phyloP scores from a whole-genome alignment of 257 asterid species.

The Fraxinus pennsylvanica region DNA sequence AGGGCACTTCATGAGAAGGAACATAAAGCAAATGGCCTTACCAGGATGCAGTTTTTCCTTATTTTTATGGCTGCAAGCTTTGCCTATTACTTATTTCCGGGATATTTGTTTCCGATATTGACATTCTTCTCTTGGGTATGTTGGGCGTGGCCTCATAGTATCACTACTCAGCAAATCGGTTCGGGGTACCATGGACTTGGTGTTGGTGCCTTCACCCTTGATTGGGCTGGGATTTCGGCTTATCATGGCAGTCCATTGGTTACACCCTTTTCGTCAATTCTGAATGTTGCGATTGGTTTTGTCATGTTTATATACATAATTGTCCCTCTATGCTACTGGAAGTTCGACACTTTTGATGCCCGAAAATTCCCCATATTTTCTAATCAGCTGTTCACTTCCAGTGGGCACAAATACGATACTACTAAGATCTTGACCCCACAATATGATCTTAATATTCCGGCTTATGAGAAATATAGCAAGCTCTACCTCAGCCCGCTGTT shows the following conservation, averaged over 20 bases:
- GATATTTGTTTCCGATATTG: conserved; percentile 79
- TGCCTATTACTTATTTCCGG: conserved; percentile 77
- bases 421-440: conserved; percentile 81
- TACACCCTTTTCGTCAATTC: conserved; percentile 77
- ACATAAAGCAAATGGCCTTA: conserved; percentile 57
- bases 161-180: conserved; percentile 95
- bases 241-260: conserved; percentile 98
- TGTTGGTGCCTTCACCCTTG: conserved; percentile 92
- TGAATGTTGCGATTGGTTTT: conserved; percentile 80
- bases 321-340: conserved; percentile 93
- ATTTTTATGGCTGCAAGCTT: conserved; percentile 70
- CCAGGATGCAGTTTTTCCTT: conserved; percentile 89
- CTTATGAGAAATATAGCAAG: conserved; percentile 77
- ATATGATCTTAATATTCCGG: conserved; percentile 68
- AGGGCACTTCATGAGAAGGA: conserved; percentile 98
- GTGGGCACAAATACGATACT: conserved; percentile 74
- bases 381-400: conserved; percentile 68
- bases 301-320: conserved; percentile 88
- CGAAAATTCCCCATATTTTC: conserved; percentile 93
- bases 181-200: conserved; percentile 97
- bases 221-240: conserved; percentile 99
- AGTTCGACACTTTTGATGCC: conserved; percentile 84
- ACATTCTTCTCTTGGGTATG: conserved; percentile 99
- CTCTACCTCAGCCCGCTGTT: conserved; percentile 95
- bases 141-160: conserved; percentile 90